phyloP scores from a whole-genome alignment of 257 asterid species.

The Leonotis leonurus region DNA sequence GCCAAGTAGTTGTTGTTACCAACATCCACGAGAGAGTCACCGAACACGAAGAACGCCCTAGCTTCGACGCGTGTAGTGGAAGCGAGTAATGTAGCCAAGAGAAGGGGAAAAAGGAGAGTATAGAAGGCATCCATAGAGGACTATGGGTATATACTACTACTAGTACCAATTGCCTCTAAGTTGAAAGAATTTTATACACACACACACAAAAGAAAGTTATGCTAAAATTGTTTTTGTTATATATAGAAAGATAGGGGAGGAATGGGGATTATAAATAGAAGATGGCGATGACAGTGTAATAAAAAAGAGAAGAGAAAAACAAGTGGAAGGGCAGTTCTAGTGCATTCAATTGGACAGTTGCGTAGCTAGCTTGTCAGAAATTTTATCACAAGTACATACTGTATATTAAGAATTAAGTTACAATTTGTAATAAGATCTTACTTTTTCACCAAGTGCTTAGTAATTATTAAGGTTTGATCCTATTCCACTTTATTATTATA shows the following conservation, averaged over 20 bases:
- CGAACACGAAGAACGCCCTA: slow-evolving; percentile 50
- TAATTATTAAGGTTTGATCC: background rate
- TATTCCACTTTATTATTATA: background rate
- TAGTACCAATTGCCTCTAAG: background rate
- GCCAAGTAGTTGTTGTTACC: slow-evolving; percentile 59
- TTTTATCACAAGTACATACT: slow-evolving; percentile 1
- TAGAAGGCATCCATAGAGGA: slow-evolving; percentile 17
- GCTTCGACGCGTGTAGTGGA: slow-evolving; percentile 16
- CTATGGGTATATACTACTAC: background rate
- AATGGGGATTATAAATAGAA: background rate
- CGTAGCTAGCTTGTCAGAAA: slow-evolving; percentile 17
- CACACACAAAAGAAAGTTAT: background rate
- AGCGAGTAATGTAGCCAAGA: slow-evolving; percentile 10
- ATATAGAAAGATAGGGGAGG: background rate
- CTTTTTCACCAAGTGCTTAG: slow-evolving; percentile 10
- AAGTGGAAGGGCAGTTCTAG: slow-evolving; percentile 24
- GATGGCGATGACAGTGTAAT: background rate
- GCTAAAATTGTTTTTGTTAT: background rate
- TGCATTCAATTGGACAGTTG: slow-evolving; percentile 38
- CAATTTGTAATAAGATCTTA: background rate
- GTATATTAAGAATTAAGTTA: slow-evolving; percentile 11
- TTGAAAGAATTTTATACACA: background rate
- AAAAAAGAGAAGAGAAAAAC: slow-evolving; percentile 18
- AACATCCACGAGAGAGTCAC: slow-evolving; percentile 57
- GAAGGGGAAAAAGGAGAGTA: slow-evolving; percentile 11